phyloP scores from a whole-genome alignment of 23 red algal species.

The Gracilaria gracilis region DNA sequence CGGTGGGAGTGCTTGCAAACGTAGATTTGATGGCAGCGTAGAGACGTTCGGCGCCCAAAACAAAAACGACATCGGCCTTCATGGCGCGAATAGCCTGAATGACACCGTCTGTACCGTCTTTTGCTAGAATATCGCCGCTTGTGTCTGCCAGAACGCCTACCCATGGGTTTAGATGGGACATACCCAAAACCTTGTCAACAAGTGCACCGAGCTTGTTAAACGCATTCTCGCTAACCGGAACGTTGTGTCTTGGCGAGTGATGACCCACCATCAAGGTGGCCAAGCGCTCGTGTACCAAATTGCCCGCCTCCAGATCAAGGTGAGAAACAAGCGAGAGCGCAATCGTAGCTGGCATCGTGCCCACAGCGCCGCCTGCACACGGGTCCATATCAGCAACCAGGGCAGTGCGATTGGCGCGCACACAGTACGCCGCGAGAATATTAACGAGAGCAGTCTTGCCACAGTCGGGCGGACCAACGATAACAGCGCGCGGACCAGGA shows the following conservation, averaged over 20 bases:
- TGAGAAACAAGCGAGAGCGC: slow-evolving; percentile 54
- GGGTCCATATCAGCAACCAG: slow-evolving; percentile 77
- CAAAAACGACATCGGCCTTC: slow-evolving; percentile 77
- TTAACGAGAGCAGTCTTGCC: slow-evolving; percentile 87
- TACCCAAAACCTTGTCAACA: slow-evolving; percentile 37
- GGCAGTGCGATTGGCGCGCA: slow-evolving; percentile 59
- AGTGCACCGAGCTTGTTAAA: slow-evolving; percentile 57
- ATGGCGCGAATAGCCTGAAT: slow-evolving; percentile 49
- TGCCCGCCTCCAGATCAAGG: slow-evolving; percentile 75
- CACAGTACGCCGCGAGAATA: slow-evolving; percentile 76
- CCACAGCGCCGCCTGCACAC: slow-evolving; percentile 58
- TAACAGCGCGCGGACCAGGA: slow-evolving; percentile 76
- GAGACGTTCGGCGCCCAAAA: slow-evolving; percentile 89
- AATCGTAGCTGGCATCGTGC: slow-evolving; percentile 52
- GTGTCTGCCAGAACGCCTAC: slow-evolving; percentile 53
- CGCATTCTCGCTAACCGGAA: slow-evolving; percentile 40
- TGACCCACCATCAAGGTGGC: slow-evolving; percentile 51
- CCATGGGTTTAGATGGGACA: slow-evolving; percentile 28
- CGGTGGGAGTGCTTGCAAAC: slow-evolving; percentile 33
- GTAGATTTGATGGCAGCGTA: slow-evolving; percentile 67
- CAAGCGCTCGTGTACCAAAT: slow-evolving; percentile 58
- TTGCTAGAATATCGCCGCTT: slow-evolving; percentile 59
- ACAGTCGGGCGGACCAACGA: slow-evolving; percentile 86
- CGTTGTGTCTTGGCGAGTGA: slow-evolving; percentile 34
- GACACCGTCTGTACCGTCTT: slow-evolving; percentile 47